These are phyloP conservation scores for Penicillium sp. DNA, from an alignment of 2,329 filamentous ascomycete genomes.

Conservation along the genomic window DNA sequence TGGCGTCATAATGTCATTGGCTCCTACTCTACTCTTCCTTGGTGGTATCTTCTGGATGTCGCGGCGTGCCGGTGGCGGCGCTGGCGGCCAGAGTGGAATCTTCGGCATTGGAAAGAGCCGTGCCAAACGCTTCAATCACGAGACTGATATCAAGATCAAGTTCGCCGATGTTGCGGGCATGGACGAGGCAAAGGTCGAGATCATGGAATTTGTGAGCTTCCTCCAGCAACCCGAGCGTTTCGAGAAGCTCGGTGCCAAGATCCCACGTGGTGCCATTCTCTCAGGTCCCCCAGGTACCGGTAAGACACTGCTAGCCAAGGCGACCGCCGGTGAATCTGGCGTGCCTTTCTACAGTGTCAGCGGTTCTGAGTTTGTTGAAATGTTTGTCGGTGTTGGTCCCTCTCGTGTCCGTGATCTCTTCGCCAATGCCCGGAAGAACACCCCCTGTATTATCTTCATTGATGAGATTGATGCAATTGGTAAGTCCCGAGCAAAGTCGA, in stretches of 20 bases:
- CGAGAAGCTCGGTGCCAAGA: constrained; percentile 93
- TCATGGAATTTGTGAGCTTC: constrained; percentile 99
- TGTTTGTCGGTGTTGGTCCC: constrained; percentile 98
- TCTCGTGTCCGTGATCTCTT: constrained; percentile 95
- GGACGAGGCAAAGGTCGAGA: constrained; percentile 97
- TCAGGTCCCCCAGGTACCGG: constrained; percentile 97
- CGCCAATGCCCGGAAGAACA: constrained; percentile 88
- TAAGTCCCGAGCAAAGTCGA: constrained; percentile 78
- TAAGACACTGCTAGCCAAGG: constrained; percentile 96
- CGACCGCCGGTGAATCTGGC: constrained; percentile 92
- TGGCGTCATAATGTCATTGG: constrained; percentile 75
- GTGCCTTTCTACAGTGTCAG: constrained; percentile 98
- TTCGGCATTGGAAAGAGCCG: constrained; percentile 96
- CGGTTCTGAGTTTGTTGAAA: constrained; percentile 98
- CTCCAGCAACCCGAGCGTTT: constrained; percentile 90
- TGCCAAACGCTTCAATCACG: constrained; percentile 96
- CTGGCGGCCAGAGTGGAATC: constrained; percentile 69
- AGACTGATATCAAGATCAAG: constrained; percentile 94
- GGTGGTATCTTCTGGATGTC: constrained; percentile 78
- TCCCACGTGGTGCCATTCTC: constrained; percentile 92
- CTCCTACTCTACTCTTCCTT: constrained; percentile 81
- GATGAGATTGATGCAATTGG: constrained; percentile 99
- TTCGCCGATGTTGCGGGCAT: constrained; percentile 96
- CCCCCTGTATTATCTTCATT: constrained; percentile 98
- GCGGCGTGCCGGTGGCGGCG: constrained; percentile 68